Base-by-base conservation (phyloP, 1,284 basidiomycete species). In the Takashimella tepidaria region DNA sequence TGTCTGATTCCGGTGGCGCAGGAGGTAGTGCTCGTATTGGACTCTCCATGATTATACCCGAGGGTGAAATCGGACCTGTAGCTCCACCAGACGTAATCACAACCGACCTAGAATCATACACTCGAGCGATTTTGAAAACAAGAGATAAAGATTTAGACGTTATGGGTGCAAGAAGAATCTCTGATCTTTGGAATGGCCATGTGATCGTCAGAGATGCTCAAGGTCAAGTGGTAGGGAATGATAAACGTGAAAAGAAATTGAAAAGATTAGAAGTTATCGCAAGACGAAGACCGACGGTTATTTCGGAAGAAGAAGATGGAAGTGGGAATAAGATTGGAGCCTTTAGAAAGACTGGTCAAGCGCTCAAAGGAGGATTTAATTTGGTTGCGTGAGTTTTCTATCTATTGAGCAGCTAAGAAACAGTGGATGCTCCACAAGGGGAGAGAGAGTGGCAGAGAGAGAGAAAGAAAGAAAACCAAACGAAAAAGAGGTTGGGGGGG, bases 61-160 rank as follows among this genome's bases (percentile, higher is more conserved):
- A 68, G 24, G 64, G 59, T 8, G 60, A 67, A 37, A 59, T 65
- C 1, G 63, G 63, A 10, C 22, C 54, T 1, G 55, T 60, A 2
- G 67, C 69, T 3, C 62, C 67, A 6, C 70, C 70, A 5, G 68
- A 71, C 49, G 58, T 64, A 12, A 70, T 69, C 40, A 72, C 70
- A 1, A 61, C 59, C 1, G 64, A 71, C 51, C 59, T 67, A 25
- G 70, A 67, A 46, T 68, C 69, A 49, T 74, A 74, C 56, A 63
- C 59, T 22, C 63, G 60, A 31, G 64, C 67, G 3, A 59, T 74
- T n/a, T 57, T 70, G 48, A 70, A 67, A 52, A 61, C 60, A 22
- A 52, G 67, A 13, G 69, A 74, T 31, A 69, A 69, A 49, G 72
- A 74, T 44, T 67, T 67, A 67, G 69, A 69, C 49, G 31, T 63